Base-by-base conservation (phyloP, 345 rosid genomes). In the Linum tenue region DNA sequence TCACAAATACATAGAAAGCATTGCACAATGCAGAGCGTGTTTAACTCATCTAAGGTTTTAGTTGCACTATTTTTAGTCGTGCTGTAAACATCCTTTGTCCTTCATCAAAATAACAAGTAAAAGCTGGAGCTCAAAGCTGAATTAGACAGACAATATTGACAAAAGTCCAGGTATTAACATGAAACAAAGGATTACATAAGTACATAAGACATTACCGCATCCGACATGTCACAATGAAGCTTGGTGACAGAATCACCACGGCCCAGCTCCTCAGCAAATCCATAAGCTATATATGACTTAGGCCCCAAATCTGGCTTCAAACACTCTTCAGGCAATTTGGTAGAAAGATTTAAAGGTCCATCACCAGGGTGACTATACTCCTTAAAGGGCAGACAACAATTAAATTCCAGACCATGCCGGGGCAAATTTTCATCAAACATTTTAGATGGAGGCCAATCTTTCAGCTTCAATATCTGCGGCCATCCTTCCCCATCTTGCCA, bases 221-320 rank as follows among this genome's bases (percentile, higher is more conserved):
- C 98, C 66, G 90, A 86, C 92, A 87, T 83, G 81, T 87, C 90
- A 72, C 85, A 89, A 2, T 91, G 98, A 72, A 91, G 91, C 79
- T 89, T 89, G 59, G 96, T 91, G 37, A 88, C 91, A 61, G 95
- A 87, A 72, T 91, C 95, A 50, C 90, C 98, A 69, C 90, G 92
- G 36, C 92, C 95, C 59, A 78, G 78, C 75, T 87, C 98, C 76
- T 84, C 69, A 40, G 69, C 65, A 70, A 81, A 67, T 59, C 96
- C 95, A 80, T 84, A 87, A 37, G 90, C 96, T 67, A 91, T 80
- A 50, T 85, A 86, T 0, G 95, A 82, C 79, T 91, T 89, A 7
- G 96, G 98, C 60, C 96, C 95, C 87, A 89, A 67, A 75, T 91
- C 95, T 9, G 96, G 96, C 76, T 82, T 89, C 67, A 91, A 55